Percentiles rank a stretch among this genome's conserved stretches.
Evolutionary conservation across 106 monocot species (phyloP).

Genomic region (Phalaenopsis equestris): DNA sequence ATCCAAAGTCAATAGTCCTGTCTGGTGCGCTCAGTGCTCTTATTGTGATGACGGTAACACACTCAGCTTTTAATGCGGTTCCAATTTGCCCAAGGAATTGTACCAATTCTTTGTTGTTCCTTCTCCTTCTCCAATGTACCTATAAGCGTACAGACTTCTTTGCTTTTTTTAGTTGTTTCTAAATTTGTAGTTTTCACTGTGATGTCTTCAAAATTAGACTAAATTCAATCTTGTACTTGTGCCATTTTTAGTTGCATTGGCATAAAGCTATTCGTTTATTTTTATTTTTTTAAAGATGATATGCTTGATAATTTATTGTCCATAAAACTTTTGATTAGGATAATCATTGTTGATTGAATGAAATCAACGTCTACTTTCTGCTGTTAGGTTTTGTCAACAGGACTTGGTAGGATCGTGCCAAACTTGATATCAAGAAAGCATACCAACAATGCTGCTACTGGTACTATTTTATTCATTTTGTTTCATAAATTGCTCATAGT

Average conservation of each 20-base stretch:
- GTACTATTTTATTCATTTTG: conserved; percentile 18
- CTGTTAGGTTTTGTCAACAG: conserved; percentile 77
- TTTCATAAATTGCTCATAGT: background rate
- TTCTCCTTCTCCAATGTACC: background rate
- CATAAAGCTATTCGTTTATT: background rate
- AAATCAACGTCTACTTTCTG: background rate
- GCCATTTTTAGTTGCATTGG: background rate
- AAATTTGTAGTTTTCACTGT: background rate
- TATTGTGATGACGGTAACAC: conserved; percentile 85
- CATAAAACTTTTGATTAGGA: background rate
- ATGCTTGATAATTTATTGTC: background rate
- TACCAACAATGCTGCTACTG: conserved; percentile 94
- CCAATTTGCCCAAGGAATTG: background rate
- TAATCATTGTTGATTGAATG: background rate
- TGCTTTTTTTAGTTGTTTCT: background rate
- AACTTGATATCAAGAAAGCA: conserved; percentile 97
- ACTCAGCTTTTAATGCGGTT: background rate
- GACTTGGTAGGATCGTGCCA: conserved; percentile 90
- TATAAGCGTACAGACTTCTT: background rate
- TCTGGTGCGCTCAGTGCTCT: conserved; percentile 91
- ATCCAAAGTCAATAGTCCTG: conserved; percentile 89
- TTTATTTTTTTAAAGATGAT: background rate
- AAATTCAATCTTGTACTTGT: background rate
- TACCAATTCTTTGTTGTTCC: background rate
- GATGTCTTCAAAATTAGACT: background rate